phyloP scores from a whole-genome alignment of 2,329 filamentous ascomycete genomes.

The Neophaeococcomyces aloes region DNA sequence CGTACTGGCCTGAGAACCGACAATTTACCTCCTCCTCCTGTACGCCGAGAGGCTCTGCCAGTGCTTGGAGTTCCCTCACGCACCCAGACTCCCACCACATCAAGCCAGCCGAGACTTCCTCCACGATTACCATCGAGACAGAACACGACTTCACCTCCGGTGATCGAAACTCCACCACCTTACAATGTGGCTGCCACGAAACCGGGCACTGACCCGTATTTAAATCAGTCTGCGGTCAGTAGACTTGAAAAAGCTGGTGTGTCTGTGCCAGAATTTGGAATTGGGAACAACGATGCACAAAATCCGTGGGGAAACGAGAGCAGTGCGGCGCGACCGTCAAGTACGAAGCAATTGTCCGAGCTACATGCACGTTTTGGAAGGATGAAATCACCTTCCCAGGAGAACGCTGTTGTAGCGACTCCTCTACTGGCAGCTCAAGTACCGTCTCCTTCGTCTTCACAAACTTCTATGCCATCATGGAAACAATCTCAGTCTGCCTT shows the following conservation, averaged over 20 bases:
- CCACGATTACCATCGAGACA: slow-evolving; percentile 63
- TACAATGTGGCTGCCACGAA: slow-evolving; percentile 36
- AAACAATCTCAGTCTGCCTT: slow-evolving; percentile 53
- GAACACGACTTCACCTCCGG: slow-evolving; percentile 32
- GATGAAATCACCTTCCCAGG: slow-evolving; percentile 28
- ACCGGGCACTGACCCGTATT: slow-evolving; percentile 27
- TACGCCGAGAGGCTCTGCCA: slow-evolving; percentile 32
- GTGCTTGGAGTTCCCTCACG: slow-evolving; percentile 21
- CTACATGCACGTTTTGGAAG: slow-evolving; percentile 58
- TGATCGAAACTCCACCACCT: slow-evolving; percentile 32
- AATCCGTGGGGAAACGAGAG: slow-evolving; percentile 22
- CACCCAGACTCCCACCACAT: slow-evolving; percentile 22
- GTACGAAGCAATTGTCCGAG: slow-evolving; percentile 46
- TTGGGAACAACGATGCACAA: slow-evolving; percentile 37
- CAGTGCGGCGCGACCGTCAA: slow-evolving; percentile 25
- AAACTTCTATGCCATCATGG: slow-evolving; percentile 41
- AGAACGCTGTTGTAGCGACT: neutral
- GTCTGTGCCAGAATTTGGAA: slow-evolving; percentile 67
- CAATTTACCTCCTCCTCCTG: slow-evolving; percentile 61
- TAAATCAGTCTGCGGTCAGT: slow-evolving; percentile 52
- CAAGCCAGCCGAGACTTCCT: slow-evolving; percentile 46
- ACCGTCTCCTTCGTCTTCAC: slow-evolving; percentile 25
- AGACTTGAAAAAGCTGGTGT: slow-evolving; percentile 65
- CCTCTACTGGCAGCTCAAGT: slow-evolving; percentile 19
- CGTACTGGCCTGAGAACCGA: slow-evolving; percentile 61